Evolutionary conservation across 495 filamentous ascomycete species (phyloP).

Genomic region (Staphylotrichum tortipilum): DNA sequence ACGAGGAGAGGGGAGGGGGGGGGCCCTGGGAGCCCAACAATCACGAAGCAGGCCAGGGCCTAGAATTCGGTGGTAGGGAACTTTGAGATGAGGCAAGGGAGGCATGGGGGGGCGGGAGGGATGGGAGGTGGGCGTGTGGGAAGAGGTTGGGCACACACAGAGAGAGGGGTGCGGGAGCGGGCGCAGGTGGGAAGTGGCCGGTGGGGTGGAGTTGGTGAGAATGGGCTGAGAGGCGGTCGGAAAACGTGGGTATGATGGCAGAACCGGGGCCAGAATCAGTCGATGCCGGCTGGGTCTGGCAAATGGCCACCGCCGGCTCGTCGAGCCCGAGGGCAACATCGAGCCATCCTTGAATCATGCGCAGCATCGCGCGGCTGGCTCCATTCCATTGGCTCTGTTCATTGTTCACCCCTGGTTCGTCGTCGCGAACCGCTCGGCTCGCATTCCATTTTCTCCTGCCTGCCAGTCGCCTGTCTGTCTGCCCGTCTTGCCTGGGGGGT

Average conservation of each 20-base stretch:
- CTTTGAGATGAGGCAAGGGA: background rate
- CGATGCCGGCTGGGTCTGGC: constrained; percentile 23
- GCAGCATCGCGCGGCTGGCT: constrained; percentile 7
- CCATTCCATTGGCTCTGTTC: constrained; percentile 9
- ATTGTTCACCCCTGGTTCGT: no score
- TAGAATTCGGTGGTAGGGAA: background rate
- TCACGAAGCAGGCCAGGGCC: no score
- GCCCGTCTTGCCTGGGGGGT: no score
- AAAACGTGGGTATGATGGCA: constrained; percentile 20
- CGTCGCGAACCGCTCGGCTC: no score
- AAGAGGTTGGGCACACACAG: no score
- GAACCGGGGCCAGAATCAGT: constrained; percentile 25
- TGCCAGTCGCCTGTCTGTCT: no score
- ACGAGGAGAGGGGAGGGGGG: no score
- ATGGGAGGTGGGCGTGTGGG: no score
- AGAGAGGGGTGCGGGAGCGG: no score
- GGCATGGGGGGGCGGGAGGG: no score
- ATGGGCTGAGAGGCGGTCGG: constrained; percentile 26
- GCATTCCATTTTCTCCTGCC: no score
- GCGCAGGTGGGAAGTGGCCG: constrained; percentile 10
- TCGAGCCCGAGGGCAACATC: constrained; percentile 16
- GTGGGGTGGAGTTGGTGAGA: constrained; percentile 25
- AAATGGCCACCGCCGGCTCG: constrained; percentile 18
- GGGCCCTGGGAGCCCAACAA: no score
- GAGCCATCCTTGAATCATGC: constrained; percentile 28